These are phyloP conservation scores for Cordia subcordata DNA, from an alignment of 257 asterid species.

Conservation along the genomic window DNA sequence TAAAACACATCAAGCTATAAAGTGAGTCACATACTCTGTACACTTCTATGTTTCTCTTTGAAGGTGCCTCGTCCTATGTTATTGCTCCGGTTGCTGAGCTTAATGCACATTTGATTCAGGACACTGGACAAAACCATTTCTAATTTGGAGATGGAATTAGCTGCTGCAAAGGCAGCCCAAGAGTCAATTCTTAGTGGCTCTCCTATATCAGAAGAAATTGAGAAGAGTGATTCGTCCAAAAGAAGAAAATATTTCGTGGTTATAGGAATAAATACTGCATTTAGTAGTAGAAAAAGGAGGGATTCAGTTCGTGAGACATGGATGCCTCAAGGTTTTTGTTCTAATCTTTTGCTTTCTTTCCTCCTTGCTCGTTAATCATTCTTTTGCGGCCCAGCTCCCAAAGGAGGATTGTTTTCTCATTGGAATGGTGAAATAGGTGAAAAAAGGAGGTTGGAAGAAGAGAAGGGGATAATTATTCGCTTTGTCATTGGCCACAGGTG, in stretches of 20 bases:
- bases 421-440: neutral
- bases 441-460: conserved; percentile 3
- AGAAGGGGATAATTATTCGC: conserved; percentile 5
- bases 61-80: neutral
- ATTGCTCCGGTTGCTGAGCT: too few relatives aligned
- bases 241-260: conserved; percentile 71
- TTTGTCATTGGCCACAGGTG: conserved; percentile 5
- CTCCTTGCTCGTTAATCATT: neutral
- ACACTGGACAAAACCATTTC: conserved; percentile 76
- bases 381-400: too few relatives aligned
- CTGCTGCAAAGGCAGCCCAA: conserved; percentile 77
- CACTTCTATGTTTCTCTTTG: neutral
- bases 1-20: conserved; percentile 44
- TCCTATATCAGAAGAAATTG: conserved; percentile 53
- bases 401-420: neutral
- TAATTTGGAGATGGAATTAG: conserved; percentile 74
- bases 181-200: conserved; percentile 64
- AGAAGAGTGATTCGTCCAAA: conserved; percentile 24
- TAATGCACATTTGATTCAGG: conserved; percentile 27
- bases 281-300: conserved; percentile 85
- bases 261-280: conserved; percentile 80
- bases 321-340: conserved; percentile 80
- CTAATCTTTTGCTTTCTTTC: too few relatives aligned
- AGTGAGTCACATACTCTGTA: conserved; percentile 34
- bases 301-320: conserved; percentile 90